Percentiles rank a stretch among this genome's conserved stretches.
Evolutionary conservation across 2,329 filamentous ascomycete species (phyloP).

Genomic region (Claviceps quebecensis): DNA sequence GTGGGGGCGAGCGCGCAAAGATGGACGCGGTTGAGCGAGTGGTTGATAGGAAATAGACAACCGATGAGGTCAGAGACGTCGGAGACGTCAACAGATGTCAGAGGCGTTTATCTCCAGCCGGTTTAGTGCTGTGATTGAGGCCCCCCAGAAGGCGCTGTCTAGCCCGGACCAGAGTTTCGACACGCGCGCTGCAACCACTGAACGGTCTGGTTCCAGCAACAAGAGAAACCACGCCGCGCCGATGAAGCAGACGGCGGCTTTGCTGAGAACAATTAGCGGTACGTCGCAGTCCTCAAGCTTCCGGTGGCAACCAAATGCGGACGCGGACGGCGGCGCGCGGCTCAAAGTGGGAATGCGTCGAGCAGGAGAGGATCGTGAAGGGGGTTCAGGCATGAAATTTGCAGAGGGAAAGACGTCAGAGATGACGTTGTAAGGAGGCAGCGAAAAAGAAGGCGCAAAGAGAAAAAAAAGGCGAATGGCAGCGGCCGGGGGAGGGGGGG

Average conservation of each 20-base stretch:
- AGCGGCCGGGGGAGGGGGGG: constrained; percentile 9
- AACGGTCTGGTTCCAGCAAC: neutral
- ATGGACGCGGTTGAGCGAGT: constrained; percentile 6
- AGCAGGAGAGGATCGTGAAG: constrained; percentile 19
- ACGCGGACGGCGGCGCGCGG: constrained; percentile 1
- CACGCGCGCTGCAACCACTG: constrained; percentile 4
- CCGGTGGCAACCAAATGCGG: constrained; percentile 4
- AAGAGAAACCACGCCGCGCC: constrained; percentile 4
- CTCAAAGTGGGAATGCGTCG: constrained; percentile 15
- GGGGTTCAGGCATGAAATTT: constrained; percentile 22
- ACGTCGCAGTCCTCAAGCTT: neutral
- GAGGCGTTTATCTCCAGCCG: constrained; percentile 8
- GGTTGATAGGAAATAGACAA: constrained; percentile 12
- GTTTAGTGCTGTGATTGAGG: neutral
- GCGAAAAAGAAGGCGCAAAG: constrained; percentile 24
- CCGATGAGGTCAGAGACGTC: constrained; percentile 27
- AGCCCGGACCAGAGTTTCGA: constrained; percentile 6
- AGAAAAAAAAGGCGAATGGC: constrained; percentile 17
- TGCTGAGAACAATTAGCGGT: neutral
- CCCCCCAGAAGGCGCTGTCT: neutral
- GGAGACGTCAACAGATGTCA: constrained; percentile 14
- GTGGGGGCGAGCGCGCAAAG: constrained; percentile 16
- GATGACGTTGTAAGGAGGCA: constrained; percentile 28
- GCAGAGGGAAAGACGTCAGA: constrained; percentile 30
- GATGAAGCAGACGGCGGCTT: neutral